Evolutionary conservation across 108 stramenopile genomes (phyloP), one percentile per base, ranked within the genome.

Genomic region (Conticribra weissflogii): DNA sequence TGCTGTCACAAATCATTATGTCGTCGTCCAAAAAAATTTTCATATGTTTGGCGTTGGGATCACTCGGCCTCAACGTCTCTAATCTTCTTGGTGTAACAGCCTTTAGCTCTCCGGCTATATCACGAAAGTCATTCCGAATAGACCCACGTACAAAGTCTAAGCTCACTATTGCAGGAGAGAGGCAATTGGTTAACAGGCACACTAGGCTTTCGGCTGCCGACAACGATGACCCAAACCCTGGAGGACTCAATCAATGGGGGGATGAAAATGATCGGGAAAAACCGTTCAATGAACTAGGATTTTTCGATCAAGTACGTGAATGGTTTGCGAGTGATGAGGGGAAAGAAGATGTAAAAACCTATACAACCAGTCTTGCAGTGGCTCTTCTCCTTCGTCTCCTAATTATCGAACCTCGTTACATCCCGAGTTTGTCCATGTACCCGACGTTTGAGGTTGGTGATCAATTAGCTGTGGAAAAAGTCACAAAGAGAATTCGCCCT

Each of bases 381-480:
- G 91, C 93, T 16, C 62, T 93, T 0, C 33, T 90, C 16, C 65
- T 96, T 9, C 81, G 95, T 50, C 71, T 91, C 54, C 75, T 93
- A 25, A 87, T 97, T 46, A 71, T 98, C 17, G 98, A 98, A 76
- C 97, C 97, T 29, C 81, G 98, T 23, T 97, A 88, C 79, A 97
- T 97, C 49, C 96, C 96, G 17, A 89, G 88, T 52, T 80, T 97
- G 30, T 91, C 89, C 61, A 98, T 98, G 98, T 97, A 89, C 78
- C 98, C 98, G 1, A 98, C 97, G 16, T 96, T 96, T 81, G 91
- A 97, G 49, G 90, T 98, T 25, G 98, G 98, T 24, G 98, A 98
- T 79, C 96, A 97, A 72, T 63, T 97, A 32, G 94, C 96, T 17
- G 97, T 98, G 24, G 97, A 98, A 58, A 97, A 98, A 76, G 91